Conservation (phyloP, 1,284 basidiomycete genomes). For the Ganoderma multipileum region DNA sequence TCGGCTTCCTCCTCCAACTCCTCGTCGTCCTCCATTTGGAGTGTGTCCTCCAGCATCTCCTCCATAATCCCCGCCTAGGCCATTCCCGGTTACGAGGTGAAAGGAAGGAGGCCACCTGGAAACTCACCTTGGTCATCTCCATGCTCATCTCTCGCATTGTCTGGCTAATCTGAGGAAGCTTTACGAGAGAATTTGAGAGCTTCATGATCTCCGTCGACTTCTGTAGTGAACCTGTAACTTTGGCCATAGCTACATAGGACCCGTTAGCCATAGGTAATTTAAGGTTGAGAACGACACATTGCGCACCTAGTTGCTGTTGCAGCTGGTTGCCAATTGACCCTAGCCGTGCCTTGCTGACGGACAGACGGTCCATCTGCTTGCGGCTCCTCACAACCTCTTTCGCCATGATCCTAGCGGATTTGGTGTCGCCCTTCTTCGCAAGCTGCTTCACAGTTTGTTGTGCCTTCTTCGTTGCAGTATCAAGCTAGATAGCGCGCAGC, state of each 20-base stretch:
- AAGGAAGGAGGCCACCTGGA: neutral
- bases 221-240: conserved; percentile 96
- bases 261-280: neutral
- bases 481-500: conserved; percentile 63
- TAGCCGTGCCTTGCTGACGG: conserved; percentile 91
- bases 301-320: conserved; percentile 89
- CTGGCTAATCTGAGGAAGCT: conserved; percentile 90
- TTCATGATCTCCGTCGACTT: conserved; percentile 99
- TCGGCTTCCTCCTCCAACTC: conserved; percentile 97
- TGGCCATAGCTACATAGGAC: conserved; percentile 81
- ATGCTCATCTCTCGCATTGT: conserved; percentile 98
- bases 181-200: conserved; percentile 91
- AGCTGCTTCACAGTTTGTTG: conserved; percentile 88
- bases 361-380: conserved; percentile 93
- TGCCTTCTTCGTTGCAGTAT: conserved; percentile 84
- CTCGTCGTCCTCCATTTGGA: conserved; percentile 91
- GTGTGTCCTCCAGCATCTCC: conserved; percentile 90
- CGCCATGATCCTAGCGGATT: conserved; percentile 91
- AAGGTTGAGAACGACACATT: neutral
- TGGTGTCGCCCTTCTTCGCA: conserved; percentile 91
- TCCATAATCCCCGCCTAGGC: conserved; percentile 91
- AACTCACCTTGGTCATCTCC: conserved; percentile 95
- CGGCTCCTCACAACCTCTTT: conserved; percentile 94
- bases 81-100: conserved; percentile 9
- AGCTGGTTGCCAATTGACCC: conserved; percentile 93